phyloP scores from a whole-genome alignment of 345 rosid genomes.

The Acer yangbiense region DNA sequence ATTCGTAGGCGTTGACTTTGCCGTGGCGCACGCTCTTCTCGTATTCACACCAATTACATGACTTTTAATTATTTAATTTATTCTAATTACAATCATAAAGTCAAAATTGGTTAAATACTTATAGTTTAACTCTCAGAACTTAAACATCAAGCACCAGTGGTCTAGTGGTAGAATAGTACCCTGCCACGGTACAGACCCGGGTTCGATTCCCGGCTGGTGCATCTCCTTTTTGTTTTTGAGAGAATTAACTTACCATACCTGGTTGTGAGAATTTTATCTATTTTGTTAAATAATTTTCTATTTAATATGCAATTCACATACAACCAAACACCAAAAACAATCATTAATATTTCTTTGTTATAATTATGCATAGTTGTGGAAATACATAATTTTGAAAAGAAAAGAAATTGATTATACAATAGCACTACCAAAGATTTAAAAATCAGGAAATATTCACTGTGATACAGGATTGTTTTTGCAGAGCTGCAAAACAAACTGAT shows the following conservation, averaged over 20 bases:
- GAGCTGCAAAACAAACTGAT: constrained; percentile 14
- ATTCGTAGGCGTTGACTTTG: no score
- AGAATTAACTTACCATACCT: no score
- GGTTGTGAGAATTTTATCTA: no score
- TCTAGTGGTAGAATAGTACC: constrained; percentile 65
- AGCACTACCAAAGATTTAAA: background rate
- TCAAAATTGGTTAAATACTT: no score
- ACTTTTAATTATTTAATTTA: no score
- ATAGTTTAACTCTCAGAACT: no score
- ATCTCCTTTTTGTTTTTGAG: no score
- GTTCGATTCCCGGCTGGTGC: constrained; percentile 65
- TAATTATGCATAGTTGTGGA: background rate
- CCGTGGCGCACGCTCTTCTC: no score
- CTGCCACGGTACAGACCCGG: constrained; percentile 59
- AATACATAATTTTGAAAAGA: background rate
- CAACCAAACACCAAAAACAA: background rate
- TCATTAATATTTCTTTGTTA: background rate
- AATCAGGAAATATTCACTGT: constrained; percentile 4
- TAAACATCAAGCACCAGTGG: constrained; percentile 37
- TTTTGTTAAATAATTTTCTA: no score
- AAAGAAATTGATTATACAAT: background rate
- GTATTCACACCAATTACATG: no score
- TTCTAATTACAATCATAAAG: no score
- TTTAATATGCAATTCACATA: no score
- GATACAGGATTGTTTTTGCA: constrained; percentile 15